Evolutionary conservation across 2,329 filamentous ascomycete genomes (phyloP).

Genomic region (Clarireedia hainanense): DNA sequence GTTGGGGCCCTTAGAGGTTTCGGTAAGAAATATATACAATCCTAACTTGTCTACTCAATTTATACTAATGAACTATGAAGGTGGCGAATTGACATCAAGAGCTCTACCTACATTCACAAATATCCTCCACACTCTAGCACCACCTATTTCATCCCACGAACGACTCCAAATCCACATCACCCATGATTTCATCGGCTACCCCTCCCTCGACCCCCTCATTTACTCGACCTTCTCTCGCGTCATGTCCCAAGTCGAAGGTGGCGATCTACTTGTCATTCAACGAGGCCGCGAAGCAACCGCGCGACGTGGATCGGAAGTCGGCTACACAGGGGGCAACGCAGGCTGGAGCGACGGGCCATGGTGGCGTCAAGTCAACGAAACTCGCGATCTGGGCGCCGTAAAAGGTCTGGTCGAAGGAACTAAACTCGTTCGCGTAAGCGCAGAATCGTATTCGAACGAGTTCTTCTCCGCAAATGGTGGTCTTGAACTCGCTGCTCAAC

Average conservation of each 20-base stretch:
- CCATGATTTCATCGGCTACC: conserved; percentile 91
- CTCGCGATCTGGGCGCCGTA: conserved; percentile 72
- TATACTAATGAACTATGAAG: conserved; percentile 38
- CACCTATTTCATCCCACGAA: conserved; percentile 94
- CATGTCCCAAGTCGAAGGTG: conserved; percentile 98
- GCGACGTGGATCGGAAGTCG: conserved; percentile 54
- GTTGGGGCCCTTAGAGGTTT: conserved; percentile 69
- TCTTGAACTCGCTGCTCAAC: conserved; percentile 68
- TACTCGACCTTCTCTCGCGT: conserved; percentile 88
- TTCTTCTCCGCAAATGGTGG: conserved; percentile 76
- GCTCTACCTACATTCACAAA: conserved; percentile 93
- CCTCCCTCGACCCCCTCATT: conserved; percentile 85
- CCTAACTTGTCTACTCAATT: background rate
- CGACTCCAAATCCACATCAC: conserved; percentile 95
- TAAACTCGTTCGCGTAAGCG: conserved; percentile 82
- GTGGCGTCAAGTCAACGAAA: conserved; percentile 70
- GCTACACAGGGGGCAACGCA: conserved; percentile 46
- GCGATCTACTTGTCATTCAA: conserved; percentile 89
- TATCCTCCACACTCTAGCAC: conserved; percentile 88
- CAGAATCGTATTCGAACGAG: conserved; percentile 79
- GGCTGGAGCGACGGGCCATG: conserved; percentile 94
- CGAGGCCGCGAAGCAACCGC: conserved; percentile 78
- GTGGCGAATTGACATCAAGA: conserved; percentile 76
- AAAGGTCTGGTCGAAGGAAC: conserved; percentile 78
- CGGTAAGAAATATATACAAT: conserved; percentile 42